Evolutionary conservation across 2,329 filamentous ascomycete species (phyloP), one percentile per base, ranked within the genome.

Genomic region (Aciculosporium take): DNA sequence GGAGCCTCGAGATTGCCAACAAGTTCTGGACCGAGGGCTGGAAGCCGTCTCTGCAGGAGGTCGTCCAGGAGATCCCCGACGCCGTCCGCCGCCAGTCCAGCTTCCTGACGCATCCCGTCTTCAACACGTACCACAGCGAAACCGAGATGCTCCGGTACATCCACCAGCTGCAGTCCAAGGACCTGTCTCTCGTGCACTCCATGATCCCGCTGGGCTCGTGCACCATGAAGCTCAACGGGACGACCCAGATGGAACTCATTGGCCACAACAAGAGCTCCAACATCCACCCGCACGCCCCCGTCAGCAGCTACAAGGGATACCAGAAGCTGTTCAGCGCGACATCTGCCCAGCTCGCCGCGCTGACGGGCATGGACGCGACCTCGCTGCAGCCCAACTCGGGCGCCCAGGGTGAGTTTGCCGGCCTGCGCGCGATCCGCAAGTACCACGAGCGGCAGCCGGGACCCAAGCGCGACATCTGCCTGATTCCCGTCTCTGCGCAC

Each of bases 151-250:
- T 96, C 39, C 81, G 89, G 33, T 96, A 96, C 64, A 94, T 96
- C 53, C 73, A 89, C 57, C 85, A 94, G 57, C 71, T 96, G 5
- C 83, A 94, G 59, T 94, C 87, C 39, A 95, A 94, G 67, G 89
- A 96, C 57, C 67, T 96, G 12, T 95, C 89, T 1, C 71, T 95
- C 5, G 84, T 88, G 2, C 89, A 96, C 65, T 95, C 88, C 13
- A 96, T 96, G 89, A 96, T 96, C 46, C 87, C 89, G 2, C 74
- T 96, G 1, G 89, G 89, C 17, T 95, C 89, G 1, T 96, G 89
- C 69, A 96, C 89, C 12, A 96, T 96, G 89, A 96, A 96, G 70
- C 77, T 95, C 40, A 95, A 95, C 59, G 84, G 83, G 32, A 91
- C 88, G 3, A 84, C 84, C 0, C 86, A 95, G 66, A 95, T 96